A percentile compares a stretch with the other conserved stretches of the same genome.
These are phyloP conservation scores for Penicillium digitatum DNA, from an alignment of 2,329 filamentous ascomycete genomes.

Conservation along the genomic window DNA sequence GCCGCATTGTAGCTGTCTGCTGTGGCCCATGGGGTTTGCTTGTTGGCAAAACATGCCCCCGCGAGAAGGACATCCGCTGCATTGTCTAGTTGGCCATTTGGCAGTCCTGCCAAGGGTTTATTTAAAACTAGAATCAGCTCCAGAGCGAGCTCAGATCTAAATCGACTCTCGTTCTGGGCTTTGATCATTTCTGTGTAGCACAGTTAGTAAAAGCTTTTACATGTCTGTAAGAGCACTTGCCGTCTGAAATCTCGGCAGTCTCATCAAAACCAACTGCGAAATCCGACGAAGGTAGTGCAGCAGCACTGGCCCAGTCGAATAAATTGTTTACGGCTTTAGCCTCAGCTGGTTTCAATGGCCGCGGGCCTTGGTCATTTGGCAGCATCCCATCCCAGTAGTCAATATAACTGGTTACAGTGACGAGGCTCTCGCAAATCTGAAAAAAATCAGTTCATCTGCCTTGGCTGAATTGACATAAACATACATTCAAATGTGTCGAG, in stretches of 20 bases:
- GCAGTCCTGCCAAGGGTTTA: conserved; percentile 8
- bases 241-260: conserved; percentile 14
- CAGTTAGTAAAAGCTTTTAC: not conserved
- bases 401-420: conserved; percentile 27
- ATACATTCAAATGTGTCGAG: conserved; percentile 23
- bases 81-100: conserved; percentile 20
- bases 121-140: conserved; percentile 19
- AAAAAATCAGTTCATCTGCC: not conserved
- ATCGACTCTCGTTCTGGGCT: conserved; percentile 24
- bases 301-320: conserved; percentile 31
- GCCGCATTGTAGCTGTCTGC: conserved; percentile 14
- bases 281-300: conserved; percentile 32
- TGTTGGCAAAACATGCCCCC: conserved; percentile 33
- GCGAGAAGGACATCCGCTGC: conserved; percentile 28
- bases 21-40: conserved; percentile 37
- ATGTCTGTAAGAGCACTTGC: not conserved
- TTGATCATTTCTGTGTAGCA: conserved; percentile 17
- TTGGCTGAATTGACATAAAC: not conserved
- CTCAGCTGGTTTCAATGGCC: conserved; percentile 22
- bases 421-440: conserved; percentile 34
- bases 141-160: conserved; percentile 30
- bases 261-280: conserved; percentile 32
- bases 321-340: conserved; percentile 25
- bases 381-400: conserved; percentile 13
- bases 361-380: conserved; percentile 14